These are phyloP conservation scores for Thozetella sp. DNA, from an alignment of 495 filamentous ascomycete species.

Conservation along the genomic window DNA sequence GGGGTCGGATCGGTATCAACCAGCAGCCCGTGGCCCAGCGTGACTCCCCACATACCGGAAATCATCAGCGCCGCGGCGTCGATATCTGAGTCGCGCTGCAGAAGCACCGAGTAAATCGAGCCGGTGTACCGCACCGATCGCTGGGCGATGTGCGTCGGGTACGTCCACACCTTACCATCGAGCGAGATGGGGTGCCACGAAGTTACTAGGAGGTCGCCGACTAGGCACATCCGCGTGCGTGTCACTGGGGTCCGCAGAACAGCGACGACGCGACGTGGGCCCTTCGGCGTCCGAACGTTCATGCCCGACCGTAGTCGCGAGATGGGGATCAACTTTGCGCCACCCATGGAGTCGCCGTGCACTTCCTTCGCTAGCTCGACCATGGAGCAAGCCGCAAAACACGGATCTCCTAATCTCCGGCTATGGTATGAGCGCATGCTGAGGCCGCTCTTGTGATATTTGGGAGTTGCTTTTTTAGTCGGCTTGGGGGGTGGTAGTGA, in stretches of 20 bases:
- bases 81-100: slow-evolving; percentile 31
- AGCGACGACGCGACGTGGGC: slow-evolving; percentile 27
- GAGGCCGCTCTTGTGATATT: slow-evolving; percentile 7
- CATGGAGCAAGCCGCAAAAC: slow-evolving; percentile 33
- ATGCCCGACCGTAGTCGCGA: slow-evolving; percentile 26
- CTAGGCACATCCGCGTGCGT: slow-evolving; percentile 16
- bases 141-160: slow-evolving; percentile 27
- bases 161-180: slow-evolving; percentile 25
- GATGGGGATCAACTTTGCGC: slow-evolving; percentile 16
- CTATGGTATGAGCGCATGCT: slow-evolving; percentile 30
- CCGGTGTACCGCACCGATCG: slow-evolving; percentile 32
- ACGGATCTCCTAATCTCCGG: slow-evolving; percentile 14
- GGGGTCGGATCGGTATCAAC: slow-evolving; percentile 2
- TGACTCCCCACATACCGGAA: slow-evolving; percentile 41
- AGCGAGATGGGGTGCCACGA: slow-evolving; percentile 41
- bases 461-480: slow-evolving; percentile 7
- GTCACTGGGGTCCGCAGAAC: slow-evolving; percentile 35
- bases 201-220: slow-evolving; percentile 28
- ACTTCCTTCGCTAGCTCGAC: slow-evolving; percentile 28
- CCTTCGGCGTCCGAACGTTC: slow-evolving; percentile 36
- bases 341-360: neutral
- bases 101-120: slow-evolving; percentile 39
- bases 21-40: slow-evolving; percentile 42
- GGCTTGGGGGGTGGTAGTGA: slow-evolving; percentile 35
- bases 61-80: slow-evolving; percentile 41